Evolutionary conservation across 2,329 filamentous ascomycete genomes (phyloP), one percentile per base, ranked within the genome.

Genomic region (Microthyrium microscopicum): DNA sequence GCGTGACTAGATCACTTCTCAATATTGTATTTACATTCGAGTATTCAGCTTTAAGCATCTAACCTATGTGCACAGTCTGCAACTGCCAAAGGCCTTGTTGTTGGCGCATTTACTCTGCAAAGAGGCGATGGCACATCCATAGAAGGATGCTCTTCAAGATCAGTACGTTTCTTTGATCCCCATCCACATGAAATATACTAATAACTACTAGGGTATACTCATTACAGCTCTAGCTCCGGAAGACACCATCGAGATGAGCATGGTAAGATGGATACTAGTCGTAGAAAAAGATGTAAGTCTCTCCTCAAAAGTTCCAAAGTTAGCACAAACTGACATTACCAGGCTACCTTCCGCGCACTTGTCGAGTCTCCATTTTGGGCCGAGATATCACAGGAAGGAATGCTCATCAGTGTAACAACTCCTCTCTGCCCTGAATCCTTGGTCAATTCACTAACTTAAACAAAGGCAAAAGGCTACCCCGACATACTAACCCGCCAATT

Each of bases 391-490:
- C 65, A 67, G 0, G 55, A 60, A n/a, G 76, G 78, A 0, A 54
- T 81, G n/a, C 49, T 82, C 1, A 45, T 85, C 16, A 85, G 80
- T 3, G 77, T 77, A 56, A 22, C 57, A 20, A 7, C 20, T 15
- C 33, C 3, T n/a, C n/a, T n/a, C n/a, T n/a, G n/a, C 1, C 7
- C 9, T 24, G 16, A 26, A 12, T 21, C 18, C 2, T 7, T 34
- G 4, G 20, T 8, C 19, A 18, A 5, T 25, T 15, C 7, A 39
- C 26, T 18, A 12, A n/a, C 24, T 16, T 40, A 8, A 20, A n/a
- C 19, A 5, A 34, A 83, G 76, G 81, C 73, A 1, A 89, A 85
- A 60, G 82, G 82, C 2, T 89, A 83, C 46, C 80, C 82, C 0
- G 82, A 89, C 43, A 57, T 87, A 30, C 64, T 67, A 1, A 83